A percentile compares a stretch with the other conserved stretches of the same genome.
phyloP scores from a whole-genome alignment of 768 basidiomycete species.

The Daedalea quercina region DNA sequence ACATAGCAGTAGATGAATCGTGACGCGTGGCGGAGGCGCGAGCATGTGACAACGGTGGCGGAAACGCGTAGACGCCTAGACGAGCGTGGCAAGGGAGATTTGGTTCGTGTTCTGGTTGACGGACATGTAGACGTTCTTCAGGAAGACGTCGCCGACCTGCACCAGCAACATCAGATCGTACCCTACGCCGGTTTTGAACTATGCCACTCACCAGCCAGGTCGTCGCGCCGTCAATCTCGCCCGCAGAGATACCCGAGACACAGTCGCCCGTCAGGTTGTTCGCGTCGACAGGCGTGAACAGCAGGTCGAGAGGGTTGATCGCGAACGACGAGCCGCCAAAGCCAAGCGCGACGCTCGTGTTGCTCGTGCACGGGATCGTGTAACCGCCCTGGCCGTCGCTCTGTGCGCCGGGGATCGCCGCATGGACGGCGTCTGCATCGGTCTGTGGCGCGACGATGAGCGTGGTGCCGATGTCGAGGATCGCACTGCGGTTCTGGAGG shows the following conservation, averaged over 20 bases:
- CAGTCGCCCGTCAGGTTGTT: slow-evolving; percentile 56
- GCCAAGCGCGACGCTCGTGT: slow-evolving; percentile 43
- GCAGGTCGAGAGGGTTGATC: slow-evolving; percentile 63
- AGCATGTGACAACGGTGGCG: neutral
- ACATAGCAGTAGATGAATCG: no score
- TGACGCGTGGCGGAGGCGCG: neutral
- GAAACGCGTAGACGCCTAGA: slow-evolving; percentile 15
- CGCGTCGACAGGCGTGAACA: slow-evolving; percentile 45
- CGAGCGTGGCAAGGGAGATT: slow-evolving; percentile 52
- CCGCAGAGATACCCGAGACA: slow-evolving; percentile 61
- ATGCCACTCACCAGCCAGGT: slow-evolving; percentile 62
- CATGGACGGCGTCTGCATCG: slow-evolving; percentile 53
- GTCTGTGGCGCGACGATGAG: slow-evolving; percentile 31
- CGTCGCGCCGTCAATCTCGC: slow-evolving; percentile 47
- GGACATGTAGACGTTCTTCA: slow-evolving; percentile 74
- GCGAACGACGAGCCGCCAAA: slow-evolving; percentile 53
- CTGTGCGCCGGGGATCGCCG: slow-evolving; percentile 46
- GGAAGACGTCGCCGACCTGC: slow-evolving; percentile 62
- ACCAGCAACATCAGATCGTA: neutral
- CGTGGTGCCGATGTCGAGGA: slow-evolving; percentile 48
- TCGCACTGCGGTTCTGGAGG: slow-evolving; percentile 59
- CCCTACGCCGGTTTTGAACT: neutral
- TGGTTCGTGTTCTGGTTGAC: slow-evolving; percentile 52
- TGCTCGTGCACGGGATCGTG: slow-evolving; percentile 62
- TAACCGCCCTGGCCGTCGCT: slow-evolving; percentile 43